These are phyloP conservation scores for Malania oleifera DNA, from an alignment of 164 flowering plant genomes.

Conservation along the genomic window DNA sequence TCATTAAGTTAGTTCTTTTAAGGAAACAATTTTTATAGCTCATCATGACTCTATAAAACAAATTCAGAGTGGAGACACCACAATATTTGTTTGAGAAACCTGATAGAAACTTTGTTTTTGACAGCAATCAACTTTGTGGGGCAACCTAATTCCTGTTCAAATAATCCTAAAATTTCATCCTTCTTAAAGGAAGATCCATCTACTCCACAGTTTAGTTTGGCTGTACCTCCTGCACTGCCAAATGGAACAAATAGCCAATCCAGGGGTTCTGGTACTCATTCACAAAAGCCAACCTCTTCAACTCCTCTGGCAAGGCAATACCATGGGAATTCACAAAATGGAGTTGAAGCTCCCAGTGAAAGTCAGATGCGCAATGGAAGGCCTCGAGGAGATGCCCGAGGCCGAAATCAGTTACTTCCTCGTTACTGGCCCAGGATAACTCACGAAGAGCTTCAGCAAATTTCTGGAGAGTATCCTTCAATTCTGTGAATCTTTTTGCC, in stretches of 20 bases:
- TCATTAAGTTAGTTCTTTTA: constrained; percentile 10
- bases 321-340: constrained; percentile 30
- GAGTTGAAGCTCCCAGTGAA: constrained; percentile 46
- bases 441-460: constrained; percentile 72
- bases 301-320: constrained; percentile 33
- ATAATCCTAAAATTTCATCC: constrained; percentile 26
- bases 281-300: constrained; percentile 32
- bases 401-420: constrained; percentile 60
- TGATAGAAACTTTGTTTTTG: constrained; percentile 16
- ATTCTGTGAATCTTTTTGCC: too few relatives aligned
- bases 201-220: constrained; percentile 30
- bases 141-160: constrained; percentile 30
- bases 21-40: constrained; percentile 12
- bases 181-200: constrained; percentile 42
- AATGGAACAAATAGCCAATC: constrained; percentile 37
- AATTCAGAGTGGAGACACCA: constrained; percentile 12
- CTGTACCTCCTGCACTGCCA: constrained; percentile 30
- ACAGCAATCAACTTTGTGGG: constrained; percentile 39
- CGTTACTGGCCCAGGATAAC: constrained; percentile 81
- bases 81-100: constrained; percentile 19
- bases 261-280: constrained; percentile 31
- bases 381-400: constrained; percentile 55
- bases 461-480: constrained; percentile 81
- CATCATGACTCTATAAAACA: constrained; percentile 13
- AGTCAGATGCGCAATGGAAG: constrained; percentile 48